Evolutionary conservation across 164 flowering plant species (phyloP), one percentile per base, ranked within the genome.

Genomic region (Buxus sempervirens): DNA sequence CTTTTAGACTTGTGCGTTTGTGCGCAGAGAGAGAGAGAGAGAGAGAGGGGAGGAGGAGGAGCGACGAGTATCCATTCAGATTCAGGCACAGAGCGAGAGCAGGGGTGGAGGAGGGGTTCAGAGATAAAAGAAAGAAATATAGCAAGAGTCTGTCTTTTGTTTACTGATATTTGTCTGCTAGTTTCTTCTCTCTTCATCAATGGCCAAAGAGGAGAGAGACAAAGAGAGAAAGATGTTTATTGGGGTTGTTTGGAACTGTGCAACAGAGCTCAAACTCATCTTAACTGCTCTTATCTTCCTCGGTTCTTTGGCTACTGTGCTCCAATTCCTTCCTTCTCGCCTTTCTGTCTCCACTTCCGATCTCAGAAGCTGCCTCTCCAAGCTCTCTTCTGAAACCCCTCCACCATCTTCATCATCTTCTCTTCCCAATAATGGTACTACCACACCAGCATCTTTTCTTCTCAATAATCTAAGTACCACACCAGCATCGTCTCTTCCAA

Each of bases 241-340:
- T 0, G 87, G 89, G 0, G 72, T 86, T 0, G 70, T 82, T 0
- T 80, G 91, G 88, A 87, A 79, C 77, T 90, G 83, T 65, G 86
- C 86, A 0, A 77, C 86, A 0, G 97, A 90, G 83, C 83, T 90
- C 14, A 88, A 89, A 72, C 58, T 83, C 32, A 22, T 87, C 0
- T 60, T 89, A 20, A 70, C 81, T 0, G 83, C 83, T 54, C 77
- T 89, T 4, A 64, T 90, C 49, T 53, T 87, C 53, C 80, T 89
- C 58, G 81, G 83, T 65, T 58, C 85, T 49, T 0, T 86, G 0
- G 78, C 81, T 7, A 81, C 85, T 12, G 64, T 86, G 54, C 76
- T 89, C 48, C 94, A 86, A 65, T 78, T 85, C 75, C 59, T 81
- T n/a, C 86, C 88, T 42, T 70, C 82, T 20, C 82, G 70, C 16